These are phyloP conservation scores for Nannochloropsis salina DNA, from an alignment of 108 stramenopile genomes.

Conservation along the genomic window DNA sequence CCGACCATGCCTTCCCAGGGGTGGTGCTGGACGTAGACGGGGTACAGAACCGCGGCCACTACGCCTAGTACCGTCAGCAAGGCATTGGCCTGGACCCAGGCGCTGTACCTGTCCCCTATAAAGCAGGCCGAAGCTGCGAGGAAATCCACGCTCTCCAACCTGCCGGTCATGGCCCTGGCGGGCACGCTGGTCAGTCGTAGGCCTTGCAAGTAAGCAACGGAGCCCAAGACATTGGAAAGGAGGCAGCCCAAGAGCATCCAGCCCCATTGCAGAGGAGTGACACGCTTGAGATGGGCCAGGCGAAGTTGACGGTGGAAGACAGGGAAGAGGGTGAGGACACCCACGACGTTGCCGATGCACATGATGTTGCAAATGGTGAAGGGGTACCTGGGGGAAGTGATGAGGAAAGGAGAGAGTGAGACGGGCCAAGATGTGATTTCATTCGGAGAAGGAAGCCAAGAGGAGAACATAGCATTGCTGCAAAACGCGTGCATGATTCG, in stretches of 20 bases:
- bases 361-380: conserved; percentile 16
- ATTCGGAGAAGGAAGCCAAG: too few relatives aligned
- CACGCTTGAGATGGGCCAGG: background rate
- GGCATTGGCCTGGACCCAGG: background rate
- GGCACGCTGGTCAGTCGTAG: background rate
- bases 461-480: too few relatives aligned
- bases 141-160: conserved; percentile 4
- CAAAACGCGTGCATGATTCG: background rate
- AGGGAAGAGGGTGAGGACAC: background rate
- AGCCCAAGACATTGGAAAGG: background rate
- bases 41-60: background rate
- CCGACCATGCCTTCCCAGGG: background rate
- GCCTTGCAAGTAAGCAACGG: background rate
- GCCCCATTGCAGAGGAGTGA: background rate
- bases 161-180: background rate
- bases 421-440: background rate
- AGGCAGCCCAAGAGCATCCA: conserved; percentile 12
- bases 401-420: background rate
- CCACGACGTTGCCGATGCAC: background rate
- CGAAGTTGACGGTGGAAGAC: background rate
- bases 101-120: background rate
- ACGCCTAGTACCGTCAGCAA: background rate
- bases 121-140: background rate
- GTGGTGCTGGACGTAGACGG: background rate
- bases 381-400: background rate